Conservation (phyloP, 1,284 basidiomycete species). For the Cutaneotrichosporon spelunceum region DNA sequence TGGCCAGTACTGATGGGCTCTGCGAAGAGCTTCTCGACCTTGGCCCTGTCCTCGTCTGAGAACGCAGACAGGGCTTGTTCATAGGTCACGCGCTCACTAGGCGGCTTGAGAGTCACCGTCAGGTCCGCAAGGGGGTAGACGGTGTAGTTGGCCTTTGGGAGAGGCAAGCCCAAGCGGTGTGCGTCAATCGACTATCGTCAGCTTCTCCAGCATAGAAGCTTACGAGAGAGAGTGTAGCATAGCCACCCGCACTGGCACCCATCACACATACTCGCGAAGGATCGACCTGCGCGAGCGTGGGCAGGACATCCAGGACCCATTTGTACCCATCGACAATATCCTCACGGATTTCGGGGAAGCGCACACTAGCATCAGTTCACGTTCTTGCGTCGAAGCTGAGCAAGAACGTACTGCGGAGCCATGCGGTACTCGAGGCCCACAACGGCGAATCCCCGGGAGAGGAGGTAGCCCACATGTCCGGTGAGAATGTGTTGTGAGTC, state of each 20-base stretch:
- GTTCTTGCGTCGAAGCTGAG: not conserved
- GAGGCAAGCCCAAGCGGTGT: not conserved
- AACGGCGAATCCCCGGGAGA: conserved; percentile 7
- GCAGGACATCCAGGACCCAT: conserved; percentile 3
- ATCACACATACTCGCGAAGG: conserved; percentile 3
- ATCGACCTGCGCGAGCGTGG: conserved; percentile 1
- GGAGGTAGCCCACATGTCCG: conserved; percentile 1
- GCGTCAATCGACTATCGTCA: conserved; percentile 7
- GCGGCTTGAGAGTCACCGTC: not conserved
- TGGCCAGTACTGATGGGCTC: conserved; percentile 2
- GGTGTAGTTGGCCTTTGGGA: conserved; percentile 6
- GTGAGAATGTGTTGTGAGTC: not conserved
- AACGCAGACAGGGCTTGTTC: not conserved
- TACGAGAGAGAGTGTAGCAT: not conserved
- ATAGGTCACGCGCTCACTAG: not conserved
- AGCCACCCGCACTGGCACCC: conserved; percentile 8
- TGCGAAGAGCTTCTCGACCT: conserved; percentile 5
- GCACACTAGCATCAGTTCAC: conserved; percentile 4
- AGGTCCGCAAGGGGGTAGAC: conserved; percentile 8
- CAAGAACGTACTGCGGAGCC: conserved; percentile 3
- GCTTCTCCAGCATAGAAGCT: not conserved
- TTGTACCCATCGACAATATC: conserved; percentile 11
- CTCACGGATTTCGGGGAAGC: conserved; percentile 5
- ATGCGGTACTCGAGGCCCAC: conserved; percentile 9
- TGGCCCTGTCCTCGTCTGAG: not conserved